Evolutionary conservation across 2,329 filamentous ascomycete species (phyloP).

Genomic region (Verticillium dahliae): DNA sequence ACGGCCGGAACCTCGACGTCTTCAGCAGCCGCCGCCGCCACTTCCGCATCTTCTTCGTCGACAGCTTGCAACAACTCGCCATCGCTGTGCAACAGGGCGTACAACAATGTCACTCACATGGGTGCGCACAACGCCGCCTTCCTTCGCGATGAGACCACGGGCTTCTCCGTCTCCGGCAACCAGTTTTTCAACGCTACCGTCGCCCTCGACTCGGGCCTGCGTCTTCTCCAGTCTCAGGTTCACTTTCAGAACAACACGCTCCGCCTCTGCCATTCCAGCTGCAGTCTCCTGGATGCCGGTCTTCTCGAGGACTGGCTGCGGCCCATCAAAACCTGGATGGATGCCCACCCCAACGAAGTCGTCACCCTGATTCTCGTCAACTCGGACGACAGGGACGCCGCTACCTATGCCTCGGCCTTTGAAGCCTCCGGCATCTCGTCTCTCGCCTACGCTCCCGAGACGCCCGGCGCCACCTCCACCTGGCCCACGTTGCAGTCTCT

Average conservation of each 20-base stretch:
- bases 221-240: slow-evolving; percentile 66
- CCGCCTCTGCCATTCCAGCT: slow-evolving; percentile 65
- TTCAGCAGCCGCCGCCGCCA: slow-evolving; percentile 2
- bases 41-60: slow-evolving; percentile 19
- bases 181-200: slow-evolving; percentile 68
- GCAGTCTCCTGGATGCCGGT: slow-evolving; percentile 63
- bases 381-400: slow-evolving; percentile 50
- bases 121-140: slow-evolving; percentile 73
- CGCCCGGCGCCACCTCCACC: slow-evolving; percentile 3
- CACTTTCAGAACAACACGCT: slow-evolving; percentile 55
- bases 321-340: slow-evolving; percentile 62
- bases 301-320: slow-evolving; percentile 56
- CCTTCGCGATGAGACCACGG: slow-evolving; percentile 55
- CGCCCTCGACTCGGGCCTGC: slow-evolving; percentile 64
- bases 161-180: slow-evolving; percentile 60
- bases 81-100: slow-evolving; percentile 60
- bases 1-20: slow-evolving; percentile 10
- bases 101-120: slow-evolving; percentile 72
- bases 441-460: slow-evolving; percentile 51
- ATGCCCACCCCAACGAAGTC: slow-evolving; percentile 64
- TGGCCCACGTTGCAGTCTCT: slow-evolving; percentile 71
- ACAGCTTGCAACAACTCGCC: slow-evolving; percentile 77
- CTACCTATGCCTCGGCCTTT: slow-evolving; percentile 49
- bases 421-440: slow-evolving; percentile 51
- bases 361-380: slow-evolving; percentile 71